Evolutionary conservation across 306 rosid species (phyloP), one percentile per base, ranked within the genome.

Genomic region (Cucumis hystrix): DNA sequence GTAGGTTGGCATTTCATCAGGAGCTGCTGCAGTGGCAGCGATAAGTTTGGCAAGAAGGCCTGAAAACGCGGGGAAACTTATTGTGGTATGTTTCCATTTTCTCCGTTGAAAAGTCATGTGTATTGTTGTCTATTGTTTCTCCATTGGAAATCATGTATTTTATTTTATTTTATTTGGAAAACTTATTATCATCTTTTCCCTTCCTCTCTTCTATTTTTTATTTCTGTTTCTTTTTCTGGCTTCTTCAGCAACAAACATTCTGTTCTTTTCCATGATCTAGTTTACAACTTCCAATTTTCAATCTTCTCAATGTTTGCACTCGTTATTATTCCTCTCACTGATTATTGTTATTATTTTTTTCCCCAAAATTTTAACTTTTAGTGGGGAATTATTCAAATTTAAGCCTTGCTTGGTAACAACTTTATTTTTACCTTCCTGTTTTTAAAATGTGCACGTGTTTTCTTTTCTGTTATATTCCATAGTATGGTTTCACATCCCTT

Each of bases 1-100:
- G n/a, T 82, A 90, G 98, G 97, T 94, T 79, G 97, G 98, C 73
- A 90, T 91, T 79, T 94, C 97, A 77, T 94, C 97, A 20, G 98
- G 98, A 82, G 98, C 97, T 64, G 98, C 98, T 75, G 97, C 97
- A 15, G 95, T 89, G 7, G 98, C 98, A 63, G 97, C 97, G 79
- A 68, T 94, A 79, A 85, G 80, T 81, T 83, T 91, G 81, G 97
- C 92, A 78, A 87, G 88, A 81, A 86, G 96, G 78, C 89, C 96
- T 35, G 96, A 91, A 83, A 90, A 91, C 79, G 81, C 93, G 62
- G 95, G 97, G 78, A 94, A 90, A 78, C 93, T 94, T 68, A 87
- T 94, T 70, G 88, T 49, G 72, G 98, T 94, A 75, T 84, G 94
- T 88, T 78, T 60, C 15, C 60, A 63, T 66, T 67, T 43, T 79